These are phyloP conservation scores for Aspergillus hiratsukae DNA, from an alignment of 2,329 filamentous ascomycete species.

Conservation along the genomic window DNA sequence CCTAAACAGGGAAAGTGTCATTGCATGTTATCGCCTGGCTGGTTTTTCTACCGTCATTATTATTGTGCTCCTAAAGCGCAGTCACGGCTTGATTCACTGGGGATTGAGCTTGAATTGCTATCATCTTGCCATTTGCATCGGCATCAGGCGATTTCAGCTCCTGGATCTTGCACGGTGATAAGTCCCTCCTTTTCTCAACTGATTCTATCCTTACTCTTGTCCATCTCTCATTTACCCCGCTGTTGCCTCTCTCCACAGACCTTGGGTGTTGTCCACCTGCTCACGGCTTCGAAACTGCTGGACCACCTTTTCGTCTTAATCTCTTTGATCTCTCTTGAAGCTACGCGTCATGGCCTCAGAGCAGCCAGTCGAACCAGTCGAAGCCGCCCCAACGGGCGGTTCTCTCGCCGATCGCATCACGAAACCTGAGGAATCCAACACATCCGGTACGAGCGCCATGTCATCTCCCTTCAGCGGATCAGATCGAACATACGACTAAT, in stretches of 20 bases:
- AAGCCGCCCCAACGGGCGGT: slow-evolving; percentile 26
- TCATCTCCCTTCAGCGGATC: slow-evolving; percentile 12
- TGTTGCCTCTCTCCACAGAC: background rate
- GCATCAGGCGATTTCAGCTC: background rate
- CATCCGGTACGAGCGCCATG: slow-evolving; percentile 26
- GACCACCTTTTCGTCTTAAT: background rate
- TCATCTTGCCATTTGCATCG: background rate
- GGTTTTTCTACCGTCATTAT: slow-evolving; percentile 17
- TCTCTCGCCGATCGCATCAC: slow-evolving; percentile 49
- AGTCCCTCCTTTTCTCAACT: background rate
- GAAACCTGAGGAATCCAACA: slow-evolving; percentile 32
- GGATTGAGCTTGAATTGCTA: background rate
- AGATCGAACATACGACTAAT: slow-evolving; percentile 15
- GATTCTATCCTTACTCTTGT: background rate
- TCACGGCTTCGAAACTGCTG: background rate
- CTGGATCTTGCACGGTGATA: background rate
- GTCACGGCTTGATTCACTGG: background rate
- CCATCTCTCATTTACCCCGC: background rate
- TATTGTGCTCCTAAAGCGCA: background rate
- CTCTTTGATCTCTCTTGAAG: slow-evolving; percentile 1
- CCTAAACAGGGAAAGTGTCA: slow-evolving; percentile 12
- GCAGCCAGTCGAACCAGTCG: slow-evolving; percentile 19
- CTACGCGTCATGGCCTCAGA: slow-evolving; percentile 36
- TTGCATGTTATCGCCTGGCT: slow-evolving; percentile 4
- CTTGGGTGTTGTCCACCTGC: background rate